Evolutionary conservation across 768 basidiomycete species (phyloP), one percentile per base, ranked within the genome.

Genomic region (Boletus reticuloceps): DNA sequence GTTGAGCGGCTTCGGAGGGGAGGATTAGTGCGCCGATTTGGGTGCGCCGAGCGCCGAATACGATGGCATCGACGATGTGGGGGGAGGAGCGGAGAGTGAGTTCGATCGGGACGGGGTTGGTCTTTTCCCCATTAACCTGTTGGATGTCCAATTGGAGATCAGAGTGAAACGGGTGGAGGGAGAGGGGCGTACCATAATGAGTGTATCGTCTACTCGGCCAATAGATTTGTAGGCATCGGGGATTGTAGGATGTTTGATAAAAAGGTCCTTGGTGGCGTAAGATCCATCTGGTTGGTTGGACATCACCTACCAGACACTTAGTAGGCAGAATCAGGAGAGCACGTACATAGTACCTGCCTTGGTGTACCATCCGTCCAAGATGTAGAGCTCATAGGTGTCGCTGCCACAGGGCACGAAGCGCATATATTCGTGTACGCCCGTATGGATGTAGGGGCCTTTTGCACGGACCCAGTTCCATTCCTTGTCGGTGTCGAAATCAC

Each of bases 191-290:
- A 68, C 68, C 67, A 68, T 68, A 1, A 79, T 75, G 11, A 84
- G 71, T 0, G 80, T 82, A 51, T 85, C 83, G 58, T 84, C 83
- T 43, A 81, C 65, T 25, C 82, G 68, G 1, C 82, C 82, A n/a
- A 79, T 70, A 48, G 78, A 79, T 59, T 78, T 81, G 71, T 73
- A 81, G 31, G 68, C 59, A 58, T 62, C 65, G 17, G 64, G 72
- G 4, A 61, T 77, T 66, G 65, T 76, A 0, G 77, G 74, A 53
- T 84, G 82, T 46, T 73, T 72, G 19, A 77, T 59, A 61, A 83
- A 79, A 14, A 83, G 71, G 59, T 85, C 83, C 50, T 76, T 81
- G 14, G 80, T 81, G 2, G 82, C 81, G 60, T 79, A 84, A 1
- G 79, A 79, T 2, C 76, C 77, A 58, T 83, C 81, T 3, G 77